Evolutionary conservation across 257 asterid species (phyloP).

Genomic region (Forsythia viridissima): DNA sequence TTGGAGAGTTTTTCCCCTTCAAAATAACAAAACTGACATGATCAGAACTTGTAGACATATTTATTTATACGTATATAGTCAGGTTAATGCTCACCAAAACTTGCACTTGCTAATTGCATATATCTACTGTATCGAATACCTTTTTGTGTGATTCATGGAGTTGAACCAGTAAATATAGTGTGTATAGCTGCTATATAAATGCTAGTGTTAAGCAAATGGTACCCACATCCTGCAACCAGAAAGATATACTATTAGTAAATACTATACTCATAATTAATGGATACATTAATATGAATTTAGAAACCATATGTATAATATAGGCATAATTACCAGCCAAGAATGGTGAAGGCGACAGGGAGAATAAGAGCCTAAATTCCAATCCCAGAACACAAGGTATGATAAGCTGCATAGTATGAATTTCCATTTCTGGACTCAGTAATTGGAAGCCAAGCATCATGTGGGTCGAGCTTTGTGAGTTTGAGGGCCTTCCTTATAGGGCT

Average conservation of each 20-base stretch:
- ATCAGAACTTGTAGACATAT: no score
- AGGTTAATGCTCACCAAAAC: slow-evolving; percentile 50
- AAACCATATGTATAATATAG: neutral
- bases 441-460: slow-evolving; percentile 57
- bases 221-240: slow-evolving; percentile 46
- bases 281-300: slow-evolving; percentile 14
- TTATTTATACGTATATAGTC: no score
- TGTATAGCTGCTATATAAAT: slow-evolving; percentile 88
- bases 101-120: slow-evolving; percentile 73
- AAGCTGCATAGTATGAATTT: slow-evolving; percentile 52
- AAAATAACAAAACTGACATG: no score
- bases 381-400: slow-evolving; percentile 52
- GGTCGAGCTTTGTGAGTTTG: slow-evolving; percentile 49
- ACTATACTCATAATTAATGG: neutral
- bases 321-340: slow-evolving; percentile 47
- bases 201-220: slow-evolving; percentile 46
- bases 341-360: slow-evolving; percentile 56
- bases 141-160: slow-evolving; percentile 76
- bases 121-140: slow-evolving; percentile 89
- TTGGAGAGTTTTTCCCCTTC: slow-evolving; percentile 25
- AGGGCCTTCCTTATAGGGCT: slow-evolving; percentile 52
- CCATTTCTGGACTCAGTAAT: slow-evolving; percentile 56
- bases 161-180: slow-evolving; percentile 68
- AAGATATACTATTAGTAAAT: neutral
- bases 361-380: slow-evolving; percentile 59